Conservation (phyloP, 345 rosid genomes). For the Syzygium jambos region DNA sequence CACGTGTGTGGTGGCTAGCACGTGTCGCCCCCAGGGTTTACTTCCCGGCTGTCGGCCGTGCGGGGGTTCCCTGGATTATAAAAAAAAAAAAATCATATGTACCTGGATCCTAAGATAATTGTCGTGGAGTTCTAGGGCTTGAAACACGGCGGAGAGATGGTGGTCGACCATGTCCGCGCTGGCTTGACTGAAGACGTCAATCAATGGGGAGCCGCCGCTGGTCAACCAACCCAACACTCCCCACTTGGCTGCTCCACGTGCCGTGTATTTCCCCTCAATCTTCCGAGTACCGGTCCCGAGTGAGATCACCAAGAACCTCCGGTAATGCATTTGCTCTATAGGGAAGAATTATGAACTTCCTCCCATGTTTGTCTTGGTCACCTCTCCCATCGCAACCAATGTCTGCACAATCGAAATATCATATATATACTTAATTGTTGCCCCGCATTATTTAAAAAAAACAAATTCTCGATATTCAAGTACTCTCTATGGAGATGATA, state of each 20-base stretch:
- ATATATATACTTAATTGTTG: neutral
- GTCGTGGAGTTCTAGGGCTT: conserved; percentile 31
- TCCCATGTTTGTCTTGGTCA: conserved; percentile 19
- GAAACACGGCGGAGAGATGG: conserved; percentile 36
- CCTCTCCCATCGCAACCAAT: conserved; percentile 28
- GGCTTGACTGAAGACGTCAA: conserved; percentile 47
- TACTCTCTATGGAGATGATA: neutral
- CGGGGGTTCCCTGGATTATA: no score
- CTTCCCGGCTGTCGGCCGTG: no score
- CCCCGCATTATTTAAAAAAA: neutral
- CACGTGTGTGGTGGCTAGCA: no score
- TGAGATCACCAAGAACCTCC: conserved; percentile 42
- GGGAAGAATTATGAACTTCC: conserved; percentile 32
- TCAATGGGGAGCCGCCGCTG: conserved; percentile 31
- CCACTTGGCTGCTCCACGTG: conserved; percentile 43
- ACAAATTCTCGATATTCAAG: neutral
- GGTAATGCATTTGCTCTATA: conserved; percentile 33
- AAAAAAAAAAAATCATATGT: no score
- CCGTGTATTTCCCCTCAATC: conserved; percentile 22
- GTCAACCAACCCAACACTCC: conserved; percentile 63
- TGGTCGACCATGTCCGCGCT: conserved; percentile 56
- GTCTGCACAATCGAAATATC: neutral
- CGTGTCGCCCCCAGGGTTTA: no score
- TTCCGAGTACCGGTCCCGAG: conserved; percentile 43
- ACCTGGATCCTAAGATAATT: conserved; percentile 47